Evolutionary conservation across 2,329 filamentous ascomycete species (phyloP), one percentile per base, ranked within the genome.

Genomic region (Ascochyta viciae-villosae): DNA sequence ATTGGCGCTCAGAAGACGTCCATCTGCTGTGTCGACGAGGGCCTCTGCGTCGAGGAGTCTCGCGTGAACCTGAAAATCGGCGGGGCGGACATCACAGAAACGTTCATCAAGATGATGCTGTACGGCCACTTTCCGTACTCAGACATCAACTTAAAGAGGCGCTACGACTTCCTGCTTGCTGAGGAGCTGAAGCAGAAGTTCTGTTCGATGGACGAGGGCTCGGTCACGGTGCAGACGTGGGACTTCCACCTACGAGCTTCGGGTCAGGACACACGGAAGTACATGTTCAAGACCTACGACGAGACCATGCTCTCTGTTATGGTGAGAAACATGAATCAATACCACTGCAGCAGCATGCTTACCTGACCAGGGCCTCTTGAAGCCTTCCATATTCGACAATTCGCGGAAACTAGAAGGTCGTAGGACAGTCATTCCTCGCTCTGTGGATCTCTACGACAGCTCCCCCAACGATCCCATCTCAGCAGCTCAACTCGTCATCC

Each of bases 1-100:
- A 89, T 99, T 53, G 95, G 95, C 12, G 94, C 95, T 0, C 92
- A 98, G 73, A 99, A 99, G 82, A 98, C 95, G 1, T 96, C 95
- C 0, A 90, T 99, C 29, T 94, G 93, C 60, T 99, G 95, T 65
- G 93, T 99, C 10, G 95, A 99, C 68, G 95, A 99, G 74, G 95
- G 95, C 2, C 89, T 99, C 77, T 92, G 91, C 70, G 85, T 96
- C 24, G 95, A 98, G 62, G 94, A 97, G 72, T 99, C 95, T 15
- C 87, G 95, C 15, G 86, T 99, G 72, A 98, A 98, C 74, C 80
- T 99, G 62, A 98, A 99, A 75, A 96, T 89, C 68, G 95, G 95
- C 46, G 95, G 95, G 1, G 88, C 85, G 67, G 95, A 99, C 75
- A 90, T 98, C 34, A 98, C 95, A 0, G 92, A 96, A 67, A 90